phyloP scores from a whole-genome alignment of 2,329 filamentous ascomycete genomes.

The Fusarium solani-melongenae region DNA sequence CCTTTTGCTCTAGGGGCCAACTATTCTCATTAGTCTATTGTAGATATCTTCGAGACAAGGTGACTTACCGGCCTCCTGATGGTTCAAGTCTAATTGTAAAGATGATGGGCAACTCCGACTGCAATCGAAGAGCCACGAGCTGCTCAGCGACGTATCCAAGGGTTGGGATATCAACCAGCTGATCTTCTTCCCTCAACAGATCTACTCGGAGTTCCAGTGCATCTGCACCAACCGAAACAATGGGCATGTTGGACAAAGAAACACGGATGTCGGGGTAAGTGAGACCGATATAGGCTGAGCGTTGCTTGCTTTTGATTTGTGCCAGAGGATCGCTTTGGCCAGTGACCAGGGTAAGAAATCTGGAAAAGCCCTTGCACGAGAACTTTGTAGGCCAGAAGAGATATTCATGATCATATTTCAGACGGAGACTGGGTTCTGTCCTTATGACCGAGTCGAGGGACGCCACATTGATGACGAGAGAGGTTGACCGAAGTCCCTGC shows the following conservation, averaged over 20 bases:
- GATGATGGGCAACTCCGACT: constrained; percentile 21
- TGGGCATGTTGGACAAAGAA: constrained; percentile 25
- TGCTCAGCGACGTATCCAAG: constrained; percentile 20
- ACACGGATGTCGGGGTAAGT: constrained; percentile 23
- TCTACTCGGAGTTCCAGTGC: constrained; percentile 22
- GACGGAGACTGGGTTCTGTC: not conserved
- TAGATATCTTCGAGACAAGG: not conserved
- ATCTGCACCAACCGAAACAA: constrained; percentile 26
- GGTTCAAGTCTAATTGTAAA: constrained; percentile 19
- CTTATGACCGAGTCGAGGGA: not conserved
- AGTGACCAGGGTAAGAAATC: constrained; percentile 18
- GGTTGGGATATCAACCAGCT: not conserved
- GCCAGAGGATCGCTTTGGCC: constrained; percentile 10
- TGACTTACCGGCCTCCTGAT: constrained; percentile 17
- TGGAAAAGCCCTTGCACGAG: constrained; percentile 10
- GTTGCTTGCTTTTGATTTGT: constrained; percentile 10
- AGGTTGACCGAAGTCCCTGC: not conserved
- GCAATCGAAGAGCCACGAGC: constrained; percentile 10
- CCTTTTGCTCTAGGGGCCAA: constrained; percentile 6
- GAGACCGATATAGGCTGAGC: constrained; percentile 22
- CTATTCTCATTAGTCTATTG: not conserved
- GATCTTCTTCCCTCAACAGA: constrained; percentile 1
- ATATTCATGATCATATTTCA: constrained; percentile 19
- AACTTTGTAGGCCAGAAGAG: constrained; percentile 11
- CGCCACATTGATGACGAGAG: not conserved